phyloP scores from a whole-genome alignment of 1,284 basidiomycete genomes.

The Puccinia coronata region DNA sequence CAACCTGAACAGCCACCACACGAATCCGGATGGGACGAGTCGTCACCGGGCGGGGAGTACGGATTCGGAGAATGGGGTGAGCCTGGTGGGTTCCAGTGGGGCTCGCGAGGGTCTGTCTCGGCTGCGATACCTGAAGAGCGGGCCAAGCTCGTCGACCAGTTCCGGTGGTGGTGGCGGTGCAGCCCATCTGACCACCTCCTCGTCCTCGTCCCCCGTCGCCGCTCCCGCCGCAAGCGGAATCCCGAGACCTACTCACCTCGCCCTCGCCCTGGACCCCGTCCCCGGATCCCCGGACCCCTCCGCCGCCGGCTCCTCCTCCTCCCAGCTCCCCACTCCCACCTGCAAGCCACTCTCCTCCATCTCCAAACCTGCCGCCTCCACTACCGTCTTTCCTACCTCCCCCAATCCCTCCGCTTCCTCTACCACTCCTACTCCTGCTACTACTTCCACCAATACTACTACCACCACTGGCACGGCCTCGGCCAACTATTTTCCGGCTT shows the following conservation, averaged over 20 bases:
- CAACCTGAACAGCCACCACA: conserved; percentile 12
- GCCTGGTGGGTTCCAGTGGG: not conserved
- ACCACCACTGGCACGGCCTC: no score
- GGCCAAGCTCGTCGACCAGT: not conserved
- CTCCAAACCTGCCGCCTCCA: no score
- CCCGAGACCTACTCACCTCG: not conserved
- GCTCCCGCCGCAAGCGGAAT: not conserved
- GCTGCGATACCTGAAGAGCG: conserved; percentile 32
- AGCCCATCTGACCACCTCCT: not conserved
- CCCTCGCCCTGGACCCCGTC: no score
- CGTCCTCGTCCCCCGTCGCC: not conserved
- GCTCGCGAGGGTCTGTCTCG: conserved; percentile 21
- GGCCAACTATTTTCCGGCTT: no score
- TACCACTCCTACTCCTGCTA: no score
- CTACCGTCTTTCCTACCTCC: no score
- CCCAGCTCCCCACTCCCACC: no score
- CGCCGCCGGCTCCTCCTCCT: no score
- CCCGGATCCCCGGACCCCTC: not conserved
- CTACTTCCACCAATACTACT: no score
- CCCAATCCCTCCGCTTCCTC: no score
- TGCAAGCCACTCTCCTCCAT: no score
- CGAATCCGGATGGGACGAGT: not conserved
- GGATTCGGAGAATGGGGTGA: conserved; percentile 25
- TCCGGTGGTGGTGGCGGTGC: not conserved
- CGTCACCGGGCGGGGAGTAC: conserved; percentile 30